phyloP scores from a whole-genome alignment of 2,329 filamentous ascomycete species.

The Claviceps monticola region DNA sequence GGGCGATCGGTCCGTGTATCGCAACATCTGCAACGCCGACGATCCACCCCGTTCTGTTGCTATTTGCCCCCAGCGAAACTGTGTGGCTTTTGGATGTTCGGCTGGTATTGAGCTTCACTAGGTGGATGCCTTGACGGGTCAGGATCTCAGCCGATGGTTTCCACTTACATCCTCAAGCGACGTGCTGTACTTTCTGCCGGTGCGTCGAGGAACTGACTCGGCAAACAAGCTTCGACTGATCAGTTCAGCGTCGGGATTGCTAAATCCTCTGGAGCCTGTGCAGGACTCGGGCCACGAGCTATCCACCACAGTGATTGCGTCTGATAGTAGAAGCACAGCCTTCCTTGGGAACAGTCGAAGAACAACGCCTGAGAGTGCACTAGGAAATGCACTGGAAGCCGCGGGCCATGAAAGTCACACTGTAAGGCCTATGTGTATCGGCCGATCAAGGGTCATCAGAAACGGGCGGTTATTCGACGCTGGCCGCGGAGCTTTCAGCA shows the following conservation, averaged over 20 bases:
- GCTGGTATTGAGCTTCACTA: slow-evolving; percentile 51
- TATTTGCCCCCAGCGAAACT: slow-evolving; percentile 49
- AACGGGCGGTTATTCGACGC: background rate
- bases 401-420: background rate
- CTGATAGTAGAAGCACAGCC: slow-evolving; percentile 10
- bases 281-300: slow-evolving; percentile 11
- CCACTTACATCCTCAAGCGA: slow-evolving; percentile 39
- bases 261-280: slow-evolving; percentile 10
- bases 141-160: slow-evolving; percentile 40
- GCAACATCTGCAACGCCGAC: slow-evolving; percentile 43
- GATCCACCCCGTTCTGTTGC: slow-evolving; percentile 52
- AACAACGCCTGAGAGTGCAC: slow-evolving; percentile 4
- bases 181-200: slow-evolving; percentile 46
- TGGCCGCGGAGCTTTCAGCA: slow-evolving; percentile 5
- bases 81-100: slow-evolving; percentile 51
- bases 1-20: slow-evolving; percentile 18
- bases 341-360: slow-evolving; percentile 2
- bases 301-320: slow-evolving; percentile 10
- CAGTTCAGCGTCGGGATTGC: slow-evolving; percentile 37
- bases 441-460: background rate
- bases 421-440: background rate
- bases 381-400: background rate
- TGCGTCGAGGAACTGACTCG: slow-evolving; percentile 32
- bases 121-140: slow-evolving; percentile 29
- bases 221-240: slow-evolving; percentile 46